Conservation (phyloP, 192 early-diverging fungal genomes). For the Pilaira anomala region DNA sequence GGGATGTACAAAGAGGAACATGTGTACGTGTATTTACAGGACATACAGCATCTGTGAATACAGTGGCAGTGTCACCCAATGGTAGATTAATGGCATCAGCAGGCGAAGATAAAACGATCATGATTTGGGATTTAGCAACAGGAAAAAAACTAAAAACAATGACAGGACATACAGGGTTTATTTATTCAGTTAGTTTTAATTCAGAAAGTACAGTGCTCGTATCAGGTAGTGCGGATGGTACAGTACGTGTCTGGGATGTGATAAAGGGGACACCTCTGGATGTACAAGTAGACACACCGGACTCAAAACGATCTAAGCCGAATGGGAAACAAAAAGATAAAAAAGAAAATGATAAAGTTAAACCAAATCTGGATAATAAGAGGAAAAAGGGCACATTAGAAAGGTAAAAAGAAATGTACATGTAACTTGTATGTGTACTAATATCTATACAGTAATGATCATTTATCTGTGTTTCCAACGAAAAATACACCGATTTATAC, state of each 20-base stretch:
- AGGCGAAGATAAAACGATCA: conserved; percentile 74
- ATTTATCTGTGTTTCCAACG: conserved; percentile 77
- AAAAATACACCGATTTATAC: conserved; percentile 90
- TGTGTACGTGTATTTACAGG: conserved; percentile 90
- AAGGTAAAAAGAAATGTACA: conserved; percentile 24
- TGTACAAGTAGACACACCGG: neutral
- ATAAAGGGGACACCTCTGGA: conserved; percentile 45
- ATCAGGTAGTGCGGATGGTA: conserved; percentile 83
- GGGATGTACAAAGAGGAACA: conserved; percentile 88
- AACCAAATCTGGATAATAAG: conserved; percentile 18
- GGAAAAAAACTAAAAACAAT: conserved; percentile 80
- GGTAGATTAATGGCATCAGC: conserved; percentile 88
- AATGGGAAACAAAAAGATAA: conserved; percentile 21
- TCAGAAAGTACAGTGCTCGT: conserved; percentile 76
- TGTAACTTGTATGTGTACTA: neutral
- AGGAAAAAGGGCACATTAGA: conserved; percentile 31
- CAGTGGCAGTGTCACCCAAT: conserved; percentile 89
- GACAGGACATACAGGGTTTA: conserved; percentile 76
- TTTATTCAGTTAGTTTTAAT: conserved; percentile 89
- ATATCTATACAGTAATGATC: conserved; percentile 51
- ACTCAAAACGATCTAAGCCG: conserved; percentile 5
- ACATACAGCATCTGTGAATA: conserved; percentile 79
- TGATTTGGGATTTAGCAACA: conserved; percentile 88
- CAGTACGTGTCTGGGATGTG: conserved; percentile 89
- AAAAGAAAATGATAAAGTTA: conserved; percentile 17